A percentile compares a stretch with the other conserved stretches of the same genome.
These are phyloP conservation scores for Tephrocybe sp. DNA, from an alignment of 768 basidiomycete genomes.

Conservation along the genomic window DNA sequence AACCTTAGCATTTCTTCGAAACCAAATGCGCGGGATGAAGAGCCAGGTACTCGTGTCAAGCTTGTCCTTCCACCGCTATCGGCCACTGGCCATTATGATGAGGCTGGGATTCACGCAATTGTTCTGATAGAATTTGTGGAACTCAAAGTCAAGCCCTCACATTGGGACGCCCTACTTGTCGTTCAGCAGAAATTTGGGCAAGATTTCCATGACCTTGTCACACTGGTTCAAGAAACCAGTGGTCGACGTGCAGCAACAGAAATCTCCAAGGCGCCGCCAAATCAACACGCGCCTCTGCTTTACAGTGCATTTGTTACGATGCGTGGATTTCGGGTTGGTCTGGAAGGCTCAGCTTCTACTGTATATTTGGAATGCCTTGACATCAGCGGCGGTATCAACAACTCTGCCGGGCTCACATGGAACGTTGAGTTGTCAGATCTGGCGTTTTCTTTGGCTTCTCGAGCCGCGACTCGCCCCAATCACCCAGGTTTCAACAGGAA, in stretches of 20 bases:
- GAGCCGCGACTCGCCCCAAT: conserved; percentile 33
- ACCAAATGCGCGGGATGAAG: conserved; percentile 33
- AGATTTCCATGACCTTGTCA: conserved; percentile 81
- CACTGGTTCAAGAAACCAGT: conserved; percentile 64
- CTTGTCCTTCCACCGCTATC: conserved; percentile 67
- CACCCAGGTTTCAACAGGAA: conserved; percentile 52
- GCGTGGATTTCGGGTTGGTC: conserved; percentile 76
- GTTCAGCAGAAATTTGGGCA: conserved; percentile 90
- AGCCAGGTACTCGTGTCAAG: conserved; percentile 52
- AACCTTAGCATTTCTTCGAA: conserved; percentile 57
- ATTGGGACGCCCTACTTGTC: conserved; percentile 80
- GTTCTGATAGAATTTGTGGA: conserved; percentile 69
- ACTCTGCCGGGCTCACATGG: conserved; percentile 54
- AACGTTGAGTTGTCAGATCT: conserved; percentile 71
- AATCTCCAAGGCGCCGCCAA: conserved; percentile 16
- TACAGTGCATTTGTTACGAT: conserved; percentile 63
- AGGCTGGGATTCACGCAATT: conserved; percentile 47
- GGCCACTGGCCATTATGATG: conserved; percentile 58
- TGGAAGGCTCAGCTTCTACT: conserved; percentile 73
- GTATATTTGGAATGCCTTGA: conserved; percentile 76
- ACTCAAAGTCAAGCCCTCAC: conserved; percentile 73
- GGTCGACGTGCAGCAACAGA: conserved; percentile 21
- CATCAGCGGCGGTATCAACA: conserved; percentile 62
- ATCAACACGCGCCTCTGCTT: conserved; percentile 21
- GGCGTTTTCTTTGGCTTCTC: conserved; percentile 80